These are phyloP conservation scores for Westerdykella sp. DNA, from an alignment of 2,329 filamentous ascomycete species.

Conservation along the genomic window DNA sequence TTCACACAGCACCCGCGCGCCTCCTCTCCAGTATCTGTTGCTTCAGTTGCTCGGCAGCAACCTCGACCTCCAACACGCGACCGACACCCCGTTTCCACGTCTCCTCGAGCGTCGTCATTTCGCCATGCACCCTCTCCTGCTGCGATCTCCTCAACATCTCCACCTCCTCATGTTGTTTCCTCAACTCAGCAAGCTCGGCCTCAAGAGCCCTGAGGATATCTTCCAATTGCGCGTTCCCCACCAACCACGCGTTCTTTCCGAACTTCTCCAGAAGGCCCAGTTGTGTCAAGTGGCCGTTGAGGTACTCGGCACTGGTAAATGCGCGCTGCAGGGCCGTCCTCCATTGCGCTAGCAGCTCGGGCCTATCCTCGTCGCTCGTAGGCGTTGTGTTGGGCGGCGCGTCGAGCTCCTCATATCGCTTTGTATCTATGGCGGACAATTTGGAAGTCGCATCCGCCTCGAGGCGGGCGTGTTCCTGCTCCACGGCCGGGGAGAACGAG, in stretches of 20 bases:
- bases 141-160: conserved; percentile 62
- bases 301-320: conserved; percentile 54
- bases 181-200: conserved; percentile 62
- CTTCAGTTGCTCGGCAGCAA: conserved; percentile 67
- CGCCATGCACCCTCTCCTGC: conserved; percentile 66
- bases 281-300: conserved; percentile 52
- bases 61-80: conserved; percentile 75
- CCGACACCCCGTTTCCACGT: conserved; percentile 75
- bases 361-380: conserved; percentile 33
- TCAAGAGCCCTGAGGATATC: conserved; percentile 64
- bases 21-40: conserved; percentile 33
- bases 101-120: conserved; percentile 68
- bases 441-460: conserved; percentile 44
- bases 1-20: conserved; percentile 29
- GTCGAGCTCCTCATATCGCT: conserved; percentile 76
- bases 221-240: conserved; percentile 76
- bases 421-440: conserved; percentile 63
- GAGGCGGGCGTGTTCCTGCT: conserved; percentile 63
- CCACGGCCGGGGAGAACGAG: conserved; percentile 60
- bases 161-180: conserved; percentile 64
- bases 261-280: conserved; percentile 70
- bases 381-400: conserved; percentile 42
- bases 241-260: conserved; percentile 88
- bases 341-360: conserved; percentile 43
- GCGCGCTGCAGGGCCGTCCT: conserved; percentile 48